Evolutionary conservation across 768 basidiomycete species (phyloP).

Genomic region (Xerocomellus chrysenteron): DNA sequence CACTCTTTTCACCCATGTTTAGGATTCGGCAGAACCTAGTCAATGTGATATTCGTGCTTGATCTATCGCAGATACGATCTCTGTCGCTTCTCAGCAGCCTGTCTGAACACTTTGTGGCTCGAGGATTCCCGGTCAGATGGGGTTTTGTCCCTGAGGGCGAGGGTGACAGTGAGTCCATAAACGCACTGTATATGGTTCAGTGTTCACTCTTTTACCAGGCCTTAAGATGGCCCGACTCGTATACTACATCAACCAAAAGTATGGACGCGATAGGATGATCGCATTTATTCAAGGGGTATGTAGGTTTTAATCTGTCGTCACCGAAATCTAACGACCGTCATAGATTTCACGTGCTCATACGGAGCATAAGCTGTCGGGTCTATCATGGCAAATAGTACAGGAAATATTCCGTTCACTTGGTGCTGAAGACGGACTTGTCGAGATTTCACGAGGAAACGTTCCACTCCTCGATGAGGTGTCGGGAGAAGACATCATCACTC

Average conservation of each 20-base stretch:
- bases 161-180: conserved; percentile 34
- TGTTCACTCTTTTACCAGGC: conserved; percentile 38
- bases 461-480: conserved; percentile 28
- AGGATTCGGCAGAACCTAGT: conserved; percentile 78
- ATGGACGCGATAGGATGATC: conserved; percentile 64
- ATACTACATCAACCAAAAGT: conserved; percentile 60
- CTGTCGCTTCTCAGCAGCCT: conserved; percentile 63
- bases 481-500: conserved; percentile 38
- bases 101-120: conserved; percentile 67
- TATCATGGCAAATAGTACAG: conserved; percentile 46
- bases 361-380: conserved; percentile 29
- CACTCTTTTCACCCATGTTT: conserved; percentile 77
- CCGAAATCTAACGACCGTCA: neutral
- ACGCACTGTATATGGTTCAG: neutral
- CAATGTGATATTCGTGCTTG: conserved; percentile 80
- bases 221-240: conserved; percentile 70
- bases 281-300: conserved; percentile 56
- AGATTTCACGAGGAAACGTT: conserved; percentile 34
- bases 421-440: conserved; percentile 38
- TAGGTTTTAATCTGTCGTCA: neutral
- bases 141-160: conserved; percentile 75
- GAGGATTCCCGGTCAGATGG: conserved; percentile 77
- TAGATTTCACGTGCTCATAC: conserved; percentile 41
- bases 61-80: conserved; percentile 63
- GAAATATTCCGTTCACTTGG: conserved; percentile 40